A percentile compares a stretch with the other conserved stretches of the same genome.
phyloP scores from a whole-genome alignment of 129 eudicot genomes.

The Centrapalus pauciflorus region DNA sequence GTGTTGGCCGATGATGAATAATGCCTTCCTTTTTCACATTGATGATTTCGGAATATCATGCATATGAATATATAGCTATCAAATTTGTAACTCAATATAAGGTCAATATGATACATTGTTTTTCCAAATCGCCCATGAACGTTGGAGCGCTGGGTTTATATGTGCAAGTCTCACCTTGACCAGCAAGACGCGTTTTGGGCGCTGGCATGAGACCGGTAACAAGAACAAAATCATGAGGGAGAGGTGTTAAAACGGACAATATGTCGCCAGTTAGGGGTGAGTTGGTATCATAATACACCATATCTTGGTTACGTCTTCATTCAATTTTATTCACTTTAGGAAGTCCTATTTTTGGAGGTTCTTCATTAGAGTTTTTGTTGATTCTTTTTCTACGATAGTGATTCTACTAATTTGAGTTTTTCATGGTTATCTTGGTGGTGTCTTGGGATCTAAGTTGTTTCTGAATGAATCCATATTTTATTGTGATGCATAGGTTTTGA shows the following conservation, averaged over 20 bases:
- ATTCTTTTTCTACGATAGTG: background rate
- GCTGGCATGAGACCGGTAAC: too few relatives aligned
- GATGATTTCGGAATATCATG: background rate
- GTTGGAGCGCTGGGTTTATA: too few relatives aligned
- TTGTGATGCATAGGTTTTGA: too few relatives aligned
- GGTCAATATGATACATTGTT: background rate
- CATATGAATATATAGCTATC: background rate
- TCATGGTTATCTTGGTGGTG: too few relatives aligned
- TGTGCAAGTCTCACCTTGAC: too few relatives aligned
- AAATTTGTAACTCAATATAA: background rate
- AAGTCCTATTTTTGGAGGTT: background rate
- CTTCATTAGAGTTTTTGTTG: background rate
- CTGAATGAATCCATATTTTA: background rate
- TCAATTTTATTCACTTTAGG: background rate
- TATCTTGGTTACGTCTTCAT: background rate
- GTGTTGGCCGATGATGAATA: background rate
- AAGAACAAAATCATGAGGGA: too few relatives aligned
- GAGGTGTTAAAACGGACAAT: too few relatives aligned
- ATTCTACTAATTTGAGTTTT: background rate
- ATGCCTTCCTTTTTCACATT: background rate
- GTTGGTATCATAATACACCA: background rate
- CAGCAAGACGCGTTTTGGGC: too few relatives aligned
- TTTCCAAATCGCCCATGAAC: too few relatives aligned
- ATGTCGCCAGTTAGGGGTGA: too few relatives aligned
- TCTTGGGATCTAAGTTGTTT: too few relatives aligned